Conservation (phyloP, 371 early-diverging fungal genomes). For the Thermomucor indicae-seudaticae region DNA sequence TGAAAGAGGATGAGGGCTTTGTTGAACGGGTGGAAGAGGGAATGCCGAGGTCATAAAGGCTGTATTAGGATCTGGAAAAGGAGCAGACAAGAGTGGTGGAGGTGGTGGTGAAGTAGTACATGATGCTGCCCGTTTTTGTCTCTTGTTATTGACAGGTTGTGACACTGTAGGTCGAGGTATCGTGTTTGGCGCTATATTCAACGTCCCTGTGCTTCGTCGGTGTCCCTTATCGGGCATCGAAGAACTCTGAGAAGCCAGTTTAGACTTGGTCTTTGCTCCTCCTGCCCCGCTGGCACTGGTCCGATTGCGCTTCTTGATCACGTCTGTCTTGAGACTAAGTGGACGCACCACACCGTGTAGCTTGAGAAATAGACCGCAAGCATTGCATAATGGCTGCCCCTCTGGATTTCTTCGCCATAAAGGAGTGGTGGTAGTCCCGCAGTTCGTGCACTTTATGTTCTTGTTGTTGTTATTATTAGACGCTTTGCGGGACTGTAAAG, state of each 20-base stretch:
- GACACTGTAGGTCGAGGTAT: no score
- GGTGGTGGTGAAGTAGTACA: no score
- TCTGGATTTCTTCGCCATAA: conserved; percentile 92
- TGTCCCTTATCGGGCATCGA: background rate
- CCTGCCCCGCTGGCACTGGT: conserved; percentile 25
- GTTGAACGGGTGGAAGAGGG: no score
- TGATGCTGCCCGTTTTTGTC: no score
- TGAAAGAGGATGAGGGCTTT: background rate
- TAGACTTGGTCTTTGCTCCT: background rate
- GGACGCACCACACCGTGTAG: conserved; percentile 86
- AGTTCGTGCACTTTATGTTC: conserved; percentile 77
- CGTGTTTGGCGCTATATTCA: conserved; percentile 1
- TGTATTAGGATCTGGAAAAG: no score
- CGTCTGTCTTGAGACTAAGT: conserved; percentile 71
- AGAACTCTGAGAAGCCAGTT: background rate
- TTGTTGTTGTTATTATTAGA: background rate
- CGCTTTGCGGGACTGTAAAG: background rate
- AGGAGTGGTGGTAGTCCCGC: conserved; percentile 87
- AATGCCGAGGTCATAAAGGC: no score
- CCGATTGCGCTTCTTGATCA: conserved; percentile 78
- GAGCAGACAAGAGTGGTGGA: no score
- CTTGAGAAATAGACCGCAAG: conserved; percentile 71
- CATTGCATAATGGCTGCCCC: conserved; percentile 60
- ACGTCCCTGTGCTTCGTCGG: background rate
- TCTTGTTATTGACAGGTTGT: no score